Evolutionary conservation across 495 filamentous ascomycete species (phyloP).

Genomic region (Neurospora sp.): DNA sequence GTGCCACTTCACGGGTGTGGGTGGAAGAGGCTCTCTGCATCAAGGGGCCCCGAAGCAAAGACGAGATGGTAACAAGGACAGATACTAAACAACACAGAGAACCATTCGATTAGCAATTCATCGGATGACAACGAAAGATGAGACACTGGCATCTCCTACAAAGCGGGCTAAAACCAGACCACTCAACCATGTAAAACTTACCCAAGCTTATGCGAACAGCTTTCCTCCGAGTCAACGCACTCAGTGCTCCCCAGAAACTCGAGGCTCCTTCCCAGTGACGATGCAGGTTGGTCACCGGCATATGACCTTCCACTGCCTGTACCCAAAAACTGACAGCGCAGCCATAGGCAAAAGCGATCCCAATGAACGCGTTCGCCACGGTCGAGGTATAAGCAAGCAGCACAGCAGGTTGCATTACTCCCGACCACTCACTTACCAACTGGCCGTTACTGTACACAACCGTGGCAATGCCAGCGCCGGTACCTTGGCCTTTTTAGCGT

Average conservation of each 20-base stretch:
- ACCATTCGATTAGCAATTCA: background rate
- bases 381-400: background rate
- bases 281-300: background rate
- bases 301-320: background rate
- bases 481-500: background rate
- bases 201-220: background rate
- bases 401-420: background rate
- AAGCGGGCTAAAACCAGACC: too few species aligned
- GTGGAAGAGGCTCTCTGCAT: background rate
- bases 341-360: background rate
- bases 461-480: background rate
- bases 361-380: background rate
- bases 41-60: background rate
- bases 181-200: background rate
- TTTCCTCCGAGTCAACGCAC: background rate
- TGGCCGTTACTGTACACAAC: background rate
- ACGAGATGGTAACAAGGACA: background rate
- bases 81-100: background rate
- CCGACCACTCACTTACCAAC: background rate
- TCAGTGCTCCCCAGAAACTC: background rate
- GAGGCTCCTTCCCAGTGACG: background rate
- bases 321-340: background rate
- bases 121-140: too few species aligned
- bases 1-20: background rate
- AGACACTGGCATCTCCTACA: too few species aligned